Evolutionary conservation across 78 protist genomes (phyloP).

Genomic region (Parvularia atlantis): DNA sequence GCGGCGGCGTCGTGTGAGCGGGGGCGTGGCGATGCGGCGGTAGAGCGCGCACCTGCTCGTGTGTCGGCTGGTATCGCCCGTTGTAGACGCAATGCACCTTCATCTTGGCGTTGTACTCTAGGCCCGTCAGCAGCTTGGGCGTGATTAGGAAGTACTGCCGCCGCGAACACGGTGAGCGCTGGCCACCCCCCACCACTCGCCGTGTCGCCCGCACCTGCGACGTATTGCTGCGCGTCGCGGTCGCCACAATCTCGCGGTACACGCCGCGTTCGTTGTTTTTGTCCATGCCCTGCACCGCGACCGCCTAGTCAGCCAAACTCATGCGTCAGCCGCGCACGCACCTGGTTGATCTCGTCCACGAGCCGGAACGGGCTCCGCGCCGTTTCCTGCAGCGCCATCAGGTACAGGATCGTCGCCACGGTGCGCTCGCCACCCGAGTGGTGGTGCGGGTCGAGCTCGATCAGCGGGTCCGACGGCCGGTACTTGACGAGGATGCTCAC

Average conservation of each 20-base stretch:
- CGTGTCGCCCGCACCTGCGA: neutral
- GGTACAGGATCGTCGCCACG: constrained; percentile 78
- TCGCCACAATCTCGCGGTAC: constrained; percentile 51
- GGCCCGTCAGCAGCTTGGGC: constrained; percentile 76
- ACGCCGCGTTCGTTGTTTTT: constrained; percentile 70
- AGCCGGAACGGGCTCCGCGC: constrained; percentile 72
- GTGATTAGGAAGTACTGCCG: constrained; percentile 79
- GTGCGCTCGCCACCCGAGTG: too few species aligned
- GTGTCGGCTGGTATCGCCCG: too few species aligned
- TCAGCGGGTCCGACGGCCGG: too few species aligned
- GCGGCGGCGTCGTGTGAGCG: too few species aligned
- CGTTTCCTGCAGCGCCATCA: constrained; percentile 61
- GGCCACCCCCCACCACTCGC: neutral
- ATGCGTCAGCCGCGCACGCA: neutral
- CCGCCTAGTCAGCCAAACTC: neutral
- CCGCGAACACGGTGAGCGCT: neutral
- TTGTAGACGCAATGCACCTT: constrained; percentile 61
- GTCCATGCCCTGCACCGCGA: constrained; percentile 66
- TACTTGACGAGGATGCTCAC: too few species aligned
- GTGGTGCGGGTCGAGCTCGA: too few species aligned
- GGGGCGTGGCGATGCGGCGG: too few species aligned
- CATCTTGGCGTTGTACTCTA: constrained; percentile 39
- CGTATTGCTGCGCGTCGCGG: neutral
- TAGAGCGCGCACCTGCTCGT: too few species aligned
- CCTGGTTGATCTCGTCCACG: constrained; percentile 88